Evolutionary conservation across 768 basidiomycete genomes (phyloP).

Genomic region (Boletus rubropictus): DNA sequence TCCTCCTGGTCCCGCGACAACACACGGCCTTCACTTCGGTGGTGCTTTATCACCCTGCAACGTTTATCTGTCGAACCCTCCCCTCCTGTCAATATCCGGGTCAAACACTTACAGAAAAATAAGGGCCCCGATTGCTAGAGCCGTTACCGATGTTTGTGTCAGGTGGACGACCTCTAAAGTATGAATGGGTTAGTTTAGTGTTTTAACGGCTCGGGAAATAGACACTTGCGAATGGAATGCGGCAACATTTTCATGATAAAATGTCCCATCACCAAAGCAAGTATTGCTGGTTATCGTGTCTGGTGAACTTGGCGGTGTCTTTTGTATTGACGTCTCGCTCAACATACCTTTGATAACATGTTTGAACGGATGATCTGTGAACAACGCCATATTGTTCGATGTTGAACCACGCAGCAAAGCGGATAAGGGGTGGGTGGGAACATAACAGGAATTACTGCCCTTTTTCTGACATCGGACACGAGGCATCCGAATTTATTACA

Average conservation of each 20-base stretch:
- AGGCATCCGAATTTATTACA: slow-evolving; percentile 20
- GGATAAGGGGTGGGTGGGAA: slow-evolving; percentile 28
- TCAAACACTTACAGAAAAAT: slow-evolving; percentile 52
- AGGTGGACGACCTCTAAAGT: slow-evolving; percentile 54
- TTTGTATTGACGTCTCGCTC: neutral
- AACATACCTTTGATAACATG: slow-evolving; percentile 29
- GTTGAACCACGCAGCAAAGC: slow-evolving; percentile 13
- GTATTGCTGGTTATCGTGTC: slow-evolving; percentile 33
- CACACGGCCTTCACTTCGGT: slow-evolving; percentile 49
- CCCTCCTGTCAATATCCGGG: neutral
- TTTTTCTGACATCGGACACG: slow-evolving; percentile 27
- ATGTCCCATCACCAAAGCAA: slow-evolving; percentile 47
- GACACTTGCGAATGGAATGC: slow-evolving; percentile 29
- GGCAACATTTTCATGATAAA: slow-evolving; percentile 45
- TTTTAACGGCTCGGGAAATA: slow-evolving; percentile 1
- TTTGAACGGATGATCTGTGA: slow-evolving; percentile 31
- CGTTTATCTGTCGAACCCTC: neutral
- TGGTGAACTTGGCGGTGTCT: slow-evolving; percentile 7
- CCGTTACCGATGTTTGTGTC: slow-evolving; percentile 69
- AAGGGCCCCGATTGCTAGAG: slow-evolving; percentile 59
- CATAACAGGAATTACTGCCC: neutral
- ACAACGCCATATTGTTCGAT: slow-evolving; percentile 25
- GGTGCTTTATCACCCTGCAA: slow-evolving; percentile 61
- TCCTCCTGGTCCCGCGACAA: slow-evolving; percentile 72
- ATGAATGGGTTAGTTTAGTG: slow-evolving; percentile 9